Base-by-base conservation (phyloP, 148 eudicot species). In the Heliosperma pusillum region DNA sequence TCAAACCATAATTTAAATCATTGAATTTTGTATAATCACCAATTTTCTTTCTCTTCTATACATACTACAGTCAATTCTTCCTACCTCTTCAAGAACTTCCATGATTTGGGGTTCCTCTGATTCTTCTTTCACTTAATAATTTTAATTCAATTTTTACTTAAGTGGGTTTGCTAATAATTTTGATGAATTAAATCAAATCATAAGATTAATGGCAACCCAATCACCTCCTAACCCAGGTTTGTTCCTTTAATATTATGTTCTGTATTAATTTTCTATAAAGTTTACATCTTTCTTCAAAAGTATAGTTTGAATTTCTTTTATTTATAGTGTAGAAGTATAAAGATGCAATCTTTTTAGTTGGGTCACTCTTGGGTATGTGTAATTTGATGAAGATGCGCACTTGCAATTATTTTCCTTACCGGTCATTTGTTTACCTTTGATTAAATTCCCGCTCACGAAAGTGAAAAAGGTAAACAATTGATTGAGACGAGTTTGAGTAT, bases 141-240 rank as follows among this genome's bases (percentile, higher is more conserved):
- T 50, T 16, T 15, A 50, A 50, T 50, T 50, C 17, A 16, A 50
- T 13, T 13, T 50, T 13, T 1, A 12, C 12, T 12, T 13, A 3
- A 2, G 19, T 2, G 55, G 55, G 55, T 50, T 50, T 50, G 55
- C 55, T 50, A 11, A 12, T 12, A 15, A 42, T 24, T n/a, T 74
- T 62, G 69, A 74, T 74, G 33, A 58, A 10, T 40, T 57, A 1
- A 30, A 13, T 72, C 25, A 50, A 50, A 69, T 55, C 11, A 9
- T 62, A 21, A 62, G 50, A 4, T 15, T 66, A n/a, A 79, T 72
- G 77, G 73, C 77, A 11, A 79, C 36, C 50, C 71, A 72, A 72
- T 56, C 72, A 78, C 66, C 76, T 20, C 50, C 70, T 25, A 42
- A 66, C 66, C 53, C 77, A 79, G 77, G 76, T 73, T 33, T 44